phyloP scores from a whole-genome alignment of 2,329 filamentous ascomycete species.

The Anthostomella pinea region DNA sequence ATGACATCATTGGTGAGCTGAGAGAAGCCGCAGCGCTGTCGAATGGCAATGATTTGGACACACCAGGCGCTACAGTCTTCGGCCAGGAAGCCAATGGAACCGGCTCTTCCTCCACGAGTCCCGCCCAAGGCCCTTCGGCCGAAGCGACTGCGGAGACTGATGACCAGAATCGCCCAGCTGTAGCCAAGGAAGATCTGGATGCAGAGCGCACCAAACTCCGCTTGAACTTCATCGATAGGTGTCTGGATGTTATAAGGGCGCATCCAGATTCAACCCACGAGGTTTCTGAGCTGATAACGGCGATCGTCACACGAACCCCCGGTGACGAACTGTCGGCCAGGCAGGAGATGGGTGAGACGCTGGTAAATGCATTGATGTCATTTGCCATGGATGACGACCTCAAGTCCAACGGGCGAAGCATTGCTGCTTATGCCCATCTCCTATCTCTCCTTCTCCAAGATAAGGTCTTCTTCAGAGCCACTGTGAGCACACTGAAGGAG shows the following conservation, averaged over 20 bases:
- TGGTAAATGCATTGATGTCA: slow-evolving; percentile 80
- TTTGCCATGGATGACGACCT: slow-evolving; percentile 59
- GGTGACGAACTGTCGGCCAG: slow-evolving; percentile 49
- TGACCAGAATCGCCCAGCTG: slow-evolving; percentile 27
- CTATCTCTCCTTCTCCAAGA: slow-evolving; percentile 86
- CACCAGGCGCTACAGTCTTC: slow-evolving; percentile 21
- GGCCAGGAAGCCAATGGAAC: slow-evolving; percentile 24
- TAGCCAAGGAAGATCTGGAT: slow-evolving; percentile 78
- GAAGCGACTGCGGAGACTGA: slow-evolving; percentile 17
- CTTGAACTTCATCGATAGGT: slow-evolving; percentile 79
- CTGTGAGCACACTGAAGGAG: slow-evolving; percentile 70
- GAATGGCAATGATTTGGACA: slow-evolving; percentile 17
- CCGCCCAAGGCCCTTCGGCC: slow-evolving; percentile 17
- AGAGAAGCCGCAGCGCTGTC: slow-evolving; percentile 14
- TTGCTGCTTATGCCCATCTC: slow-evolving; percentile 89
- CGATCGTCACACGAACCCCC: slow-evolving; percentile 61
- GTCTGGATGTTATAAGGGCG: slow-evolving; percentile 82
- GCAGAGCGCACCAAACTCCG: slow-evolving; percentile 70
- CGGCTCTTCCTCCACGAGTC: slow-evolving; percentile 22
- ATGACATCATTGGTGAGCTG: slow-evolving; percentile 22
- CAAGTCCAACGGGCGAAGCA: slow-evolving; percentile 57
- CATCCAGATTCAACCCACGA: slow-evolving; percentile 90
- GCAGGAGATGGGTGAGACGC: slow-evolving; percentile 75
- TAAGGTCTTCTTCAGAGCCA: slow-evolving; percentile 73
- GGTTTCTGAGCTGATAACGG: slow-evolving; percentile 79